phyloP scores from a whole-genome alignment of 352 stramenopile species.

The Phytophthora colocasiae region DNA sequence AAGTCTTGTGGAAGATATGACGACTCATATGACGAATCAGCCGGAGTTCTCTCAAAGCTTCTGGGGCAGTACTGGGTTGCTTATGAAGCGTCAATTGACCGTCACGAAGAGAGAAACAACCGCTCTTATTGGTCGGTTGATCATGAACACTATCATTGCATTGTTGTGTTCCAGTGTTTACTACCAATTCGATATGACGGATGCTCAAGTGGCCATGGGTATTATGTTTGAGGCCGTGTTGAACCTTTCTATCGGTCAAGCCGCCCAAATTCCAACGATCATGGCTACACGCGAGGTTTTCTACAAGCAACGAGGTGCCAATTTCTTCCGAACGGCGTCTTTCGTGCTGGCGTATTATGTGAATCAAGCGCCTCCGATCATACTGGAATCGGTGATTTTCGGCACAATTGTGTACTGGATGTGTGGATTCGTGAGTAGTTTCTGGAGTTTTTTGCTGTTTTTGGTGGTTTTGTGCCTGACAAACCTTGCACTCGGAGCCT shows the following conservation, averaged over 20 bases:
- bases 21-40: conserved; percentile 2
- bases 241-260: conserved; percentile 61
- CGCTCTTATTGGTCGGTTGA: conserved; percentile 25
- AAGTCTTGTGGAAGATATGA: conserved; percentile 14
- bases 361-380: conserved; percentile 1
- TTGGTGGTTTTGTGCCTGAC: conserved; percentile 27
- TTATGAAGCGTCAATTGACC: conserved; percentile 30
- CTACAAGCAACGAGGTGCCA: conserved; percentile 28
- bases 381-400: conserved; percentile 55
- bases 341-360: conserved; percentile 12
- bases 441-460: conserved; percentile 28
- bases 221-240: conserved; percentile 75
- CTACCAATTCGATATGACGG: conserved; percentile 31
- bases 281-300: conserved; percentile 50
- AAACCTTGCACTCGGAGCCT: conserved; percentile 15
- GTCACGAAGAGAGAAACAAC: conserved; percentile 27
- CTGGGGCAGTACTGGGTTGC: conserved; percentile 12
- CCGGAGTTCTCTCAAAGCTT: conserved; percentile 35
- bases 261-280: conserved; percentile 64
- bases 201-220: conserved; percentile 41
- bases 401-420: conserved; percentile 74
- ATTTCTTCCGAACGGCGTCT: conserved; percentile 18
- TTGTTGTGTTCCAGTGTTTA: conserved; percentile 36
- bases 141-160: conserved; percentile 31
- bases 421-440: conserved; percentile 49